Evolutionary conservation across 208 protist species (phyloP), one percentile per base, ranked within the genome.

Genomic region (Trypanosoma caninum): DNA sequence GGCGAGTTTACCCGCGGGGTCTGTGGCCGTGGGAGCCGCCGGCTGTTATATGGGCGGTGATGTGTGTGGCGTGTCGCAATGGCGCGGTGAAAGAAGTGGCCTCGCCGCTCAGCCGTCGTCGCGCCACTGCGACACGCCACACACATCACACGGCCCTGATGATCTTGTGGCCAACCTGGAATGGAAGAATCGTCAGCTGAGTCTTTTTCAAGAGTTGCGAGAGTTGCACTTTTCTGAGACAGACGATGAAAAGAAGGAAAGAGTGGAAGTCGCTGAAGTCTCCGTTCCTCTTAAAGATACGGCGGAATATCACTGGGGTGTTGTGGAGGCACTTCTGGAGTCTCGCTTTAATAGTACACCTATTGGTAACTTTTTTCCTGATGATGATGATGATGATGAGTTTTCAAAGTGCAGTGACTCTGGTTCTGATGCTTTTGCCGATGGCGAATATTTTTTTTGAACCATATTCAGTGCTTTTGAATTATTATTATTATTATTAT

Each of bases 121-220:
- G 20, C n/a, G 20, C 27, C 42, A 47, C 27, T 38, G 27, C 47
- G 28, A 53, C 27, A 53, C 47, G 6, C 4, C 47, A 53, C 18
- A 14, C 5, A n/a, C 47, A 40, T 8, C 35, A 9, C 64, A 89
- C 34, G 56, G 64, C 6, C 47, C 46, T 3, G 78, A 89, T 52
- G 82, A 89, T 54, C 57, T 83, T 23, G 48, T 89, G 2, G 78
- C 78, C 10, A 70, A 78, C 46, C 37, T 62, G n/a, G 30, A 65
- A 22, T 89, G 82, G 82, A 89, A 89, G 52, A 65, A 78, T n/a
- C 71, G 72, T 2, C 82, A 89, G 55, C 52, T 81, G 23, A 45
- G 53, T n/a, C 45, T 85, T 14, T 71, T 80, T 44, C 58, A 46
- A 9, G 51, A 85, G 48, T 47, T 89, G 13, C n/a, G n/a, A n/a